Evolutionary conservation across 169 alveolate genomes (phyloP).

Genomic region (Eimeria falciformis): DNA sequence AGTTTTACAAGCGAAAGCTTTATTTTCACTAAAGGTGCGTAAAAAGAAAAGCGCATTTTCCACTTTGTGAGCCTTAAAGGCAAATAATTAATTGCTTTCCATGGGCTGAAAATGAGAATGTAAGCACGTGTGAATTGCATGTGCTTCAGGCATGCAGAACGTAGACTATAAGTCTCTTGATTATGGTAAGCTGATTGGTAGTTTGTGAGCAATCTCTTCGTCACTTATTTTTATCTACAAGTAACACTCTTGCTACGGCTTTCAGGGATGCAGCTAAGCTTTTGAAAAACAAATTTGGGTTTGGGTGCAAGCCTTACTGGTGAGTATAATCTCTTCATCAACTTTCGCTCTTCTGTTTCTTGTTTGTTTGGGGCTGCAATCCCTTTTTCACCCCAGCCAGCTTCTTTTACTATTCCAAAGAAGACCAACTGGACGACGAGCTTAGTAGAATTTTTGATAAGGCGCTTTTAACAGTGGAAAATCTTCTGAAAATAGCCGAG

Average conservation of each 20-base stretch:
- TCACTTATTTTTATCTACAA: too few species aligned
- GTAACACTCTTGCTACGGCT: too few species aligned
- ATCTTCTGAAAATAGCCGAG: background rate
- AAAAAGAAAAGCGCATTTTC: background rate
- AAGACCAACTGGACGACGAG: background rate
- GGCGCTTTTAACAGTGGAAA: background rate
- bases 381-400: background rate
- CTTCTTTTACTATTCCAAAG: conserved; percentile 11
- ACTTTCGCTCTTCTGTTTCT: background rate
- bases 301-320: too few species aligned
- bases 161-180: background rate
- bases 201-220: too few species aligned
- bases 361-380: background rate
- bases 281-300: too few species aligned
- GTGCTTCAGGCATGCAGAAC: background rate
- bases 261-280: too few species aligned
- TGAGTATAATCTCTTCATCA: too few species aligned
- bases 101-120: too few species aligned
- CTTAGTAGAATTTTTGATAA: background rate
- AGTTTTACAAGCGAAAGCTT: too few species aligned
- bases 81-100: background rate
- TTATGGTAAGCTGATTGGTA: background rate
- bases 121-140: background rate
- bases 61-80: background rate
- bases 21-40: background rate